Evolutionary conservation across 805 yeast species (phyloP).

Genomic region (Wickerhamiella cacticola): DNA sequence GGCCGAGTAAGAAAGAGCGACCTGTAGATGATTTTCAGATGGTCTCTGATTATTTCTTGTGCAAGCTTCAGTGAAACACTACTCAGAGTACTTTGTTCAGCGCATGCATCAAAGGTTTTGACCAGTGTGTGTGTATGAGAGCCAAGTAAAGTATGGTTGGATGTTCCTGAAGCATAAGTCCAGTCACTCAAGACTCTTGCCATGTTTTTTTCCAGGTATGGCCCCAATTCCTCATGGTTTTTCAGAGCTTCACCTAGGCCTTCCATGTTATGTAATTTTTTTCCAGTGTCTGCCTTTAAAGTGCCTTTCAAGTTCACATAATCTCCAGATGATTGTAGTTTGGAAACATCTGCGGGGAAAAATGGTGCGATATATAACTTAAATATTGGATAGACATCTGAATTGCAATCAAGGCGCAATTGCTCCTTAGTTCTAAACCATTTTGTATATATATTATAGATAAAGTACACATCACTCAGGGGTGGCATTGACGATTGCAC

Average conservation of each 20-base stretch:
- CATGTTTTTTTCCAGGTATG: conserved; percentile 3
- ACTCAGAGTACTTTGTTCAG: conserved; percentile 1
- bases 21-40: conserved; percentile 55
- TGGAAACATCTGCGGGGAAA: too few species aligned
- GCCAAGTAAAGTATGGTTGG: conserved; percentile 19
- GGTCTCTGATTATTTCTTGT: conserved; percentile 41
- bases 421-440: too few species aligned
- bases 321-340: too few species aligned
- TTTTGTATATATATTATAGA: not conserved
- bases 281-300: too few species aligned
- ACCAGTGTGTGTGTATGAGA: conserved; percentile 18
- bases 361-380: too few species aligned
- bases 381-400: not conserved
- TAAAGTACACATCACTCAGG: not conserved
- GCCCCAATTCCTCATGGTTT: not conserved
- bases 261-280: conserved; percentile 9
- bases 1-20: conserved; percentile 49
- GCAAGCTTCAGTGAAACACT: conserved; percentile 29
- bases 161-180: conserved; percentile 22
- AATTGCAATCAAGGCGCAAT: too few species aligned
- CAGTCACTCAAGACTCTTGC: conserved; percentile 20
- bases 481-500: conserved; percentile 30
- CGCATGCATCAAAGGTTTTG: conserved; percentile 12
- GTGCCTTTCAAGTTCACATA: too few species aligned
- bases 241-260: conserved; percentile 1